Percentiles rank a stretch among this genome's conserved stretches.
Conservation (phyloP, 495 filamentous ascomycete species). For the Tuber umbilicatum region DNA sequence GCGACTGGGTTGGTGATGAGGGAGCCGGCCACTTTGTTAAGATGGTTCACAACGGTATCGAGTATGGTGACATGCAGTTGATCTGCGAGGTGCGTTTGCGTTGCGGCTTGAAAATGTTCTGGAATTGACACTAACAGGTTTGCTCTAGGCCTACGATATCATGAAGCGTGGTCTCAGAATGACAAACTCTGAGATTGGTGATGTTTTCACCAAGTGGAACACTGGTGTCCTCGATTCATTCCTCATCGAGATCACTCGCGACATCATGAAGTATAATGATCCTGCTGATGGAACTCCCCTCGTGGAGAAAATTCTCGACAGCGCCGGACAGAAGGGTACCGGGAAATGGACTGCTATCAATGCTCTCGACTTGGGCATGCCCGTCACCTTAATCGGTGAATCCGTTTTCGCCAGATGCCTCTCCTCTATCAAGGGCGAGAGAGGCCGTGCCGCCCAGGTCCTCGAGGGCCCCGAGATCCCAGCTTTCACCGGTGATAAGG, state of each 20-base stretch:
- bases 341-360: slow-evolving; percentile 99
- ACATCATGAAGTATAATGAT: slow-evolving; percentile 95
- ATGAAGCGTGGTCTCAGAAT: slow-evolving; percentile 93
- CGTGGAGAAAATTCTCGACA: slow-evolving; percentile 97
- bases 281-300: slow-evolving; percentile 77
- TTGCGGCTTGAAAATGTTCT: not conserved
- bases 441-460: slow-evolving; percentile 69
- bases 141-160: slow-evolving; percentile 89
- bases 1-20: slow-evolving; percentile 99
- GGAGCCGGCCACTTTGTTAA: slow-evolving; percentile 99
- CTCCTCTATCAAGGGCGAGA: slow-evolving; percentile 90
- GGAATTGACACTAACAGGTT: slow-evolving; percentile 26
- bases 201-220: slow-evolving; percentile 95
- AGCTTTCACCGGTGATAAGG: slow-evolving; percentile 80
- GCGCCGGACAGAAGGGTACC: slow-evolving; percentile 98
- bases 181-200: slow-evolving; percentile 82
- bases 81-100: slow-evolving; percentile 78
- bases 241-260: slow-evolving; percentile 97
- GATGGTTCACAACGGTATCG: slow-evolving; percentile 99
- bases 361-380: slow-evolving; percentile 96
- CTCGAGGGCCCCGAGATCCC: slow-evolving; percentile 67
- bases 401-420: slow-evolving; percentile 92
- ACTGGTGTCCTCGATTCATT: slow-evolving; percentile 97
- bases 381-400: slow-evolving; percentile 95
- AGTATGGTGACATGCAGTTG: slow-evolving; percentile 99